Evolutionary conservation across 768 basidiomycete genomes (phyloP).

Genomic region (Serendipita vermifera): DNA sequence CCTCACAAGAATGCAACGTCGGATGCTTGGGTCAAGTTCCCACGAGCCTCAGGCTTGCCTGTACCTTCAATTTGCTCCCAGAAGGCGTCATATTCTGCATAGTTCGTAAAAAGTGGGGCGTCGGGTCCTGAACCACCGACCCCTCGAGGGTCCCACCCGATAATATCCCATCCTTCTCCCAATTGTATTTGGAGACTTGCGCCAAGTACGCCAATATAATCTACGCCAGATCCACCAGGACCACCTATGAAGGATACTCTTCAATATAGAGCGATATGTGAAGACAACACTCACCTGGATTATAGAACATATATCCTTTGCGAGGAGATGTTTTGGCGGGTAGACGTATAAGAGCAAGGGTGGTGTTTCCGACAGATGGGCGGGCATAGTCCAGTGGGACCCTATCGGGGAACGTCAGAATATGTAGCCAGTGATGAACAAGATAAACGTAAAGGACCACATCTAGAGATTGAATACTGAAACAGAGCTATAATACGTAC

Average conservation of each 20-base stretch:
- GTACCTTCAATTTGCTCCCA: background rate
- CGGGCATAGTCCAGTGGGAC: background rate
- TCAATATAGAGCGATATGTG: background rate
- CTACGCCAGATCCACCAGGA: background rate
- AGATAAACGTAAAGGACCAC: too few species aligned
- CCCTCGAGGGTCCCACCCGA: conserved; percentile 2
- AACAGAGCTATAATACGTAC: too few species aligned
- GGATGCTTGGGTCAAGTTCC: background rate
- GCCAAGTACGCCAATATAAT: background rate
- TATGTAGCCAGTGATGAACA: too few species aligned
- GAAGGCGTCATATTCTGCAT: background rate
- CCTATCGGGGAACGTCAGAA: too few species aligned
- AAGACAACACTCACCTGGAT: background rate
- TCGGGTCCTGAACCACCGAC: background rate
- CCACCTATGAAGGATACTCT: background rate
- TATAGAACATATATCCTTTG: conserved; percentile 5
- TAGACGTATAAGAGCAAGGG: background rate
- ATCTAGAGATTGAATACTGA: too few species aligned
- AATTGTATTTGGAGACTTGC: background rate
- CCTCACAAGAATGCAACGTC: conserved; percentile 1
- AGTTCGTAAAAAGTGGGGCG: background rate
- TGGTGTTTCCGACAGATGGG: background rate
- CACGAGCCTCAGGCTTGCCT: background rate
- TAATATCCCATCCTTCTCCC: background rate
- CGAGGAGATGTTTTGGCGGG: background rate